Evolutionary conservation across 169 alveolate species (phyloP).

Genomic region (Plasmodium billcollinsi): DNA sequence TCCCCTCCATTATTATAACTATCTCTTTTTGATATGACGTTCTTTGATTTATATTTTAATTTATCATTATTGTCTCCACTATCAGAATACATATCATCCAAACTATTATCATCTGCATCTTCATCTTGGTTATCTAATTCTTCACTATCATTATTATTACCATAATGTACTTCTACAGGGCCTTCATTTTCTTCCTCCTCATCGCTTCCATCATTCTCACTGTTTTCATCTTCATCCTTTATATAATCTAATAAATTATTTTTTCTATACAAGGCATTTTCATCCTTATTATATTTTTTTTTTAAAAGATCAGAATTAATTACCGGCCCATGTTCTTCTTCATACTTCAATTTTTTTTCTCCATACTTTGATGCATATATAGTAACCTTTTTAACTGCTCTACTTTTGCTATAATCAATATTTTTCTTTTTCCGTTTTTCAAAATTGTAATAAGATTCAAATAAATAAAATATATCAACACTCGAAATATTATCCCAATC

Average conservation of each 20-base stretch:
- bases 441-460: constrained; percentile 89
- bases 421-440: constrained; percentile 72
- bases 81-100: constrained; percentile 23
- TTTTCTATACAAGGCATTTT: constrained; percentile 47
- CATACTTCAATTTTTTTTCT: constrained; percentile 92
- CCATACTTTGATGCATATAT: constrained; percentile 97
- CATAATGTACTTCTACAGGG: too few species aligned
- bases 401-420: constrained; percentile 85
- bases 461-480: constrained; percentile 94
- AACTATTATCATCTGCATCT: constrained; percentile 9
- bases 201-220: constrained; percentile 22
- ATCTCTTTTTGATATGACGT: constrained; percentile 7
- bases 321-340: constrained; percentile 94
- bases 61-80: constrained; percentile 11
- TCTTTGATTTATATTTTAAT: neutral
- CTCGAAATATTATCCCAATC: constrained; percentile 97
- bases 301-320: constrained; percentile 9
- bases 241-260: constrained; percentile 67
- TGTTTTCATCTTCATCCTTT: constrained; percentile 79
- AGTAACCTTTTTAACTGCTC: constrained; percentile 90
- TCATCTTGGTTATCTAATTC: neutral
- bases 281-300: constrained; percentile 14
- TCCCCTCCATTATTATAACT: constrained; percentile 65
- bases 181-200: constrained; percentile 4
- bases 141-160: neutral